Evolutionary conservation across 257 asterid species (phyloP), one percentile per base, ranked within the genome.

Genomic region (Nicotiana obtusifolia): DNA sequence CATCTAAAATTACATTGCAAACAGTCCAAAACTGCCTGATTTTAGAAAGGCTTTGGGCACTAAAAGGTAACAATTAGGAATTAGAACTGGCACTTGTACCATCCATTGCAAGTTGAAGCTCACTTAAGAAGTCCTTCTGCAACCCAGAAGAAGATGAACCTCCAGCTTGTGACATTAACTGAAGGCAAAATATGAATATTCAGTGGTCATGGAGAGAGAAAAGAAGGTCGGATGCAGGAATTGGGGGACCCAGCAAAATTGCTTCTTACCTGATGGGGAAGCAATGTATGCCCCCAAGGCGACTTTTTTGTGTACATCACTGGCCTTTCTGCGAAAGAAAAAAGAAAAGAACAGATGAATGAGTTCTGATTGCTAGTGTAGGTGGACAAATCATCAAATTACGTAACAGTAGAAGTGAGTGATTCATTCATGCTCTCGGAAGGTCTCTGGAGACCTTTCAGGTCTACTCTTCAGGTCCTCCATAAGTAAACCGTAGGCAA

Each of bases 71-170:
- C 24, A 44, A 68, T 88, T 85, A 87, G 77, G 84, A 66, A 76
- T 82, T 82, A 59, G 82, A 84, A 78, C 89, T 83, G 73, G 89
- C 81, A 81, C 88, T 88, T 71, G 93, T 90, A 67, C 81, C 88
- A 77, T 81, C 86, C 90, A 92, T 89, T 20, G 97, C 97, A 82
- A 88, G 86, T 61, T 86, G 88, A 82, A 95, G 95, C 82, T 95
- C 97, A 64, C 88, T 89, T 82, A 86, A 83, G 91, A 95, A 93
- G 87, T 95, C 98, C 87, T 89, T 88, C 89, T 90, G 92, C 88
- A 76, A 57, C 79, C 91, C 91, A 35, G 86, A 77, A 79, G 94
- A 82, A 37, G 89, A 86, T 57, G 87, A 91, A 33, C 22, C 59
- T 8, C 59, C 89, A 17, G 89, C 52, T 79, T 82, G 89, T 61